phyloP scores from a whole-genome alignment of 495 filamentous ascomycete genomes.

The Podospora pseudopauciseta region DNA sequence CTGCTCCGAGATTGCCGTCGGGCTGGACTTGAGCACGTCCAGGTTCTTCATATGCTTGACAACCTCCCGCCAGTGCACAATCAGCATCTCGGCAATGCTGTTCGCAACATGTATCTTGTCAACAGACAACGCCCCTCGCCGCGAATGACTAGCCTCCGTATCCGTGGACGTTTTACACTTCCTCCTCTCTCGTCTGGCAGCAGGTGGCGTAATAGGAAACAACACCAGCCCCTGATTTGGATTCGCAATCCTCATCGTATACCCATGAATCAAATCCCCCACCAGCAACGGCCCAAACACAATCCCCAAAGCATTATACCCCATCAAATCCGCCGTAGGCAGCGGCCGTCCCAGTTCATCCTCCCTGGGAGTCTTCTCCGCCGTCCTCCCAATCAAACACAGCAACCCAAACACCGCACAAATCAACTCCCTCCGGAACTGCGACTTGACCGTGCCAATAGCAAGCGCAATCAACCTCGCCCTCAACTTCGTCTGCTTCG shows the following conservation, averaged over 20 bases:
- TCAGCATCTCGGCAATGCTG: slow-evolving; percentile 55
- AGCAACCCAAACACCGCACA: slow-evolving; percentile 64
- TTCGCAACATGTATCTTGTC: slow-evolving; percentile 52
- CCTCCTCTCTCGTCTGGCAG: slow-evolving; percentile 38
- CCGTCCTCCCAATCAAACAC: slow-evolving; percentile 50
- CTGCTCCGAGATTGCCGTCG: background rate
- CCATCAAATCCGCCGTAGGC: slow-evolving; percentile 53
- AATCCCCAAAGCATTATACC: slow-evolving; percentile 59
- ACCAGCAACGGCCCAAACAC: slow-evolving; percentile 63
- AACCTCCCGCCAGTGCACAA: slow-evolving; percentile 56
- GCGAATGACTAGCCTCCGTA: slow-evolving; percentile 12
- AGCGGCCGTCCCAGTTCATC: slow-evolving; percentile 46
- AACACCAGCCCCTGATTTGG: slow-evolving; percentile 38
- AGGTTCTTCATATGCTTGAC: slow-evolving; percentile 51
- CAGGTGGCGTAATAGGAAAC: slow-evolving; percentile 34
- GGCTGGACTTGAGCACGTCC: slow-evolving; percentile 25
- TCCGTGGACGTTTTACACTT: slow-evolving; percentile 15
- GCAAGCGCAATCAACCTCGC: slow-evolving; percentile 63
- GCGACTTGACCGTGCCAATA: slow-evolving; percentile 52
- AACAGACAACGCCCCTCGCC: slow-evolving; percentile 23
- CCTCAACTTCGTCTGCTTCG: slow-evolving; percentile 51
- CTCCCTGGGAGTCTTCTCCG: slow-evolving; percentile 47
- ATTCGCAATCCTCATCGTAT: slow-evolving; percentile 38
- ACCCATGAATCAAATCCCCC: slow-evolving; percentile 50
- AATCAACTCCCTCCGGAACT: slow-evolving; percentile 58